Conservation (phyloP, 495 filamentous ascomycete species). For the Penicillium salamii region DNA sequence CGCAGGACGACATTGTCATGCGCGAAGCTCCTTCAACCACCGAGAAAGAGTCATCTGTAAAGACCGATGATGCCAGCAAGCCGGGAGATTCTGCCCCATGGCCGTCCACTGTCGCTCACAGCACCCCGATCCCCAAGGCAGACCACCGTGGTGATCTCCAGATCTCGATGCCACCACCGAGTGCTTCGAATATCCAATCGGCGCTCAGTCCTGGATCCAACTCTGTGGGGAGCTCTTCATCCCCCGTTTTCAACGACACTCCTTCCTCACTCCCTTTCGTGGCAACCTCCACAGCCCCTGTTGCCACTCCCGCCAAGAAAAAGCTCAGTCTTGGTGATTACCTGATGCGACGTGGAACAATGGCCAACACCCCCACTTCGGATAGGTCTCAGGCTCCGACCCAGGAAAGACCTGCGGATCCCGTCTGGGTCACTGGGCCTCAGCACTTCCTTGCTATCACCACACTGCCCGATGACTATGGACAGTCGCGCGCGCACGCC, state of each 20-base stretch:
- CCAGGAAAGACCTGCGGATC: slow-evolving; percentile 22
- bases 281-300: slow-evolving; percentile 35
- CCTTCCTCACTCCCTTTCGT: slow-evolving; percentile 17
- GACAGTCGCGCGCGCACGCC: slow-evolving; percentile 5
- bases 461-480: background rate
- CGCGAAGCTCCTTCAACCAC: background rate
- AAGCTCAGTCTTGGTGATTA: slow-evolving; percentile 69
- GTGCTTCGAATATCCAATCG: slow-evolving; percentile 14
- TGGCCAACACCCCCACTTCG: slow-evolving; percentile 37
- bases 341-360: slow-evolving; percentile 47
- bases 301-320: slow-evolving; percentile 60
- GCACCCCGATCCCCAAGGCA: slow-evolving; percentile 26
- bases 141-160: slow-evolving; percentile 31
- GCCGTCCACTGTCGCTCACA: slow-evolving; percentile 42
- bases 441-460: slow-evolving; percentile 3
- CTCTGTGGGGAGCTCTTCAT: slow-evolving; percentile 30
- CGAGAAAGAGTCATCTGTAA: slow-evolving; percentile 13
- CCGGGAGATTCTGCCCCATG: slow-evolving; percentile 33
- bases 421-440: background rate
- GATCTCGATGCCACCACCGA: slow-evolving; percentile 39
- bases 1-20: slow-evolving; percentile 15
- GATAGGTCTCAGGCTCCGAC: slow-evolving; percentile 33
- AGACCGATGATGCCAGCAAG: slow-evolving; percentile 23
- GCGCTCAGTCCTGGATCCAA: slow-evolving; percentile 32
- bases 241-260: slow-evolving; percentile 32